A percentile compares a stretch with the other conserved stretches of the same genome.
These are phyloP conservation scores for Mortierella sp. DNA, from an alignment of 371 early-diverging fungal species.

Conservation along the genomic window DNA sequence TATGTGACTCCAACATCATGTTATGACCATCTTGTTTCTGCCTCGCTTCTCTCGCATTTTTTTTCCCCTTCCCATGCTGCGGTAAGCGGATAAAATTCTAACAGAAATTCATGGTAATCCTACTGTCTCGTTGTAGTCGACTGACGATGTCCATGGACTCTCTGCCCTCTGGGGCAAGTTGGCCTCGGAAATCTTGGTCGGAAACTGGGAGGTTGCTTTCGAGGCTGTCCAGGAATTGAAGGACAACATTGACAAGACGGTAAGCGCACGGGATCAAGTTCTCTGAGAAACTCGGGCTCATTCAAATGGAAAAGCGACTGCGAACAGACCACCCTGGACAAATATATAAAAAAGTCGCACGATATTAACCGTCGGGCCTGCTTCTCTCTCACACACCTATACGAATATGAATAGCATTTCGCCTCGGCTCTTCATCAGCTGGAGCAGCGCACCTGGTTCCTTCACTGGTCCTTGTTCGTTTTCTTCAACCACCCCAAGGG, in stretches of 20 bases:
- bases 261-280: conserved; percentile 22
- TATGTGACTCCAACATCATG: conserved; percentile 31
- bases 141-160: conserved; percentile 81
- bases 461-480: conserved; percentile 97
- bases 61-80: neutral
- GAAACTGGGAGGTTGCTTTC: conserved; percentile 92
- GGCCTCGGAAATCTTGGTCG: conserved; percentile 92
- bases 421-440: conserved; percentile 85
- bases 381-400: neutral
- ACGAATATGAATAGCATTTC: conserved; percentile 57
- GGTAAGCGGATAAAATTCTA: neutral
- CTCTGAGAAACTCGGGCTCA: too few relatives aligned
- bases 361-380: neutral
- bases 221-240: conserved; percentile 88
- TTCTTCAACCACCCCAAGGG: conserved; percentile 98
- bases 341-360: too few relatives aligned
- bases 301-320: too few relatives aligned
- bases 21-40: neutral
- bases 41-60: neutral
- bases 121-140: conserved; percentile 64
- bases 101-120: neutral
- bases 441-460: conserved; percentile 91
- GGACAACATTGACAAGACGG: conserved; percentile 86
- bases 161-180: conserved; percentile 96
- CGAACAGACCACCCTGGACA: too few relatives aligned